phyloP scores from a whole-genome alignment of 2,329 filamentous ascomycete genomes.

The Herpotrichia juniperi region DNA sequence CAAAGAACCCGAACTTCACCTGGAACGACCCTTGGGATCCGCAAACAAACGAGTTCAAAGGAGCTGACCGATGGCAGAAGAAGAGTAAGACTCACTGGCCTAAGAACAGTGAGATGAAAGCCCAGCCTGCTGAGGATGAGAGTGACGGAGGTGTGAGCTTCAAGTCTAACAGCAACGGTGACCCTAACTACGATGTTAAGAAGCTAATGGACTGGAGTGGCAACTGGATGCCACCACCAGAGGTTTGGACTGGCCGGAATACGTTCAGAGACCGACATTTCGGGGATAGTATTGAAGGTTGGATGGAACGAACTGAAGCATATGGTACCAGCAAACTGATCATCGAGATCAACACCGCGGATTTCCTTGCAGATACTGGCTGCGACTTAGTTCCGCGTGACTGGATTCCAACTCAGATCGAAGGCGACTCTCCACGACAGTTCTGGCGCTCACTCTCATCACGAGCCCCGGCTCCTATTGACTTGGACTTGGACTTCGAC shows the following conservation, averaged over 20 bases:
- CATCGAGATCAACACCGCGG: constrained; percentile 13
- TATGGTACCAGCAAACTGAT: constrained; percentile 5
- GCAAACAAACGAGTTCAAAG: neutral
- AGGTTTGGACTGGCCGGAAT: constrained; percentile 53
- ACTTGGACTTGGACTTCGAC: constrained; percentile 26
- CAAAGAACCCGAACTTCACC: too few relatives aligned
- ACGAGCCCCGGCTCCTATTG: constrained; percentile 28
- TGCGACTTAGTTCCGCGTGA: constrained; percentile 34
- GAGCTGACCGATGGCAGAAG: too few relatives aligned
- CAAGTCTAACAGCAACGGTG: constrained; percentile 36
- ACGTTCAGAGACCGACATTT: constrained; percentile 37
- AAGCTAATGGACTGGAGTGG: constrained; percentile 54
- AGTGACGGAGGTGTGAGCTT: constrained; percentile 28
- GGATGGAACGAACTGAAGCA: constrained; percentile 29
- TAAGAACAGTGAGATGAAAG: constrained; percentile 35
- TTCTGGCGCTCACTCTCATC: constrained; percentile 32
- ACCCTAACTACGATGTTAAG: constrained; percentile 41
- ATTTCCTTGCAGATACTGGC: constrained; percentile 2
- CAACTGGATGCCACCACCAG: constrained; percentile 52
- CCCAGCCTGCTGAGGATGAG: constrained; percentile 19
- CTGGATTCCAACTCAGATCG: constrained; percentile 36
- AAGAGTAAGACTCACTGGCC: constrained; percentile 22
- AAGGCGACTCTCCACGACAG: constrained; percentile 23
- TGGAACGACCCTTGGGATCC: neutral
- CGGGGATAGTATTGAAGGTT: constrained; percentile 37